Evolutionary conservation across 495 filamentous ascomycete species (phyloP).

Genomic region (Paragyromitra xinjiangensis): DNA sequence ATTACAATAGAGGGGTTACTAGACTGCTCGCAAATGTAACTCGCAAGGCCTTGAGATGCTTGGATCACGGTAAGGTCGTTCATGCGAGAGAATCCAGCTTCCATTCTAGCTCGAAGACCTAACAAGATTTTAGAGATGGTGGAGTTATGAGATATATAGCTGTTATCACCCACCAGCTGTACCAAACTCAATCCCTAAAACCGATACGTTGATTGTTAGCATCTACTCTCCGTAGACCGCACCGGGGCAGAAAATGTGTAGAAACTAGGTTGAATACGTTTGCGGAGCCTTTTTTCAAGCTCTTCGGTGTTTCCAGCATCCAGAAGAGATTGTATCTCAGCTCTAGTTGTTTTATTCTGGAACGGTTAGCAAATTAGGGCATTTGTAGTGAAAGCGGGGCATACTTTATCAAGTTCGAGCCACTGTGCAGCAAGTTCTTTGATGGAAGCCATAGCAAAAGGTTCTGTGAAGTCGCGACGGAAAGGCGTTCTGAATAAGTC

Average conservation of each 20-base stretch:
- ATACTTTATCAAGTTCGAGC: slow-evolving; percentile 71
- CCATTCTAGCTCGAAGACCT: slow-evolving; percentile 71
- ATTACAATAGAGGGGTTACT: slow-evolving; percentile 64
- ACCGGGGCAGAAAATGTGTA: slow-evolving; percentile 27
- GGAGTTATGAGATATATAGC: neutral
- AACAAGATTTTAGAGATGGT: slow-evolving; percentile 1
- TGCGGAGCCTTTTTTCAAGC: slow-evolving; percentile 67
- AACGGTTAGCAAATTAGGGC: slow-evolving; percentile 2
- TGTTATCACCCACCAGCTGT: slow-evolving; percentile 65
- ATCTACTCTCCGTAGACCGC: neutral
- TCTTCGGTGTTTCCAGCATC: slow-evolving; percentile 63
- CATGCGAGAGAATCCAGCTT: slow-evolving; percentile 75
- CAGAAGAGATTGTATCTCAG: slow-evolving; percentile 69
- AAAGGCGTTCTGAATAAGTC: neutral
- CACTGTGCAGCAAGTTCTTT: slow-evolving; percentile 60
- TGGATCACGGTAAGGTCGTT: slow-evolving; percentile 76
- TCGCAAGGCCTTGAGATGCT: slow-evolving; percentile 75
- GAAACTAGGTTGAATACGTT: slow-evolving; percentile 60
- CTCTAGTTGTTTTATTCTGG: slow-evolving; percentile 66
- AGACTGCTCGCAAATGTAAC: slow-evolving; percentile 64
- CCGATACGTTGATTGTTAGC: neutral
- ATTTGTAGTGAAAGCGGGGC: neutral
- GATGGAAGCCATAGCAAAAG: slow-evolving; percentile 34
- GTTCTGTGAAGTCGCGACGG: neutral
- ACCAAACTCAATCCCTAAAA: slow-evolving; percentile 71